Evolutionary conservation across 257 asterid genomes (phyloP).

Genomic region (Solanum rostratum): DNA sequence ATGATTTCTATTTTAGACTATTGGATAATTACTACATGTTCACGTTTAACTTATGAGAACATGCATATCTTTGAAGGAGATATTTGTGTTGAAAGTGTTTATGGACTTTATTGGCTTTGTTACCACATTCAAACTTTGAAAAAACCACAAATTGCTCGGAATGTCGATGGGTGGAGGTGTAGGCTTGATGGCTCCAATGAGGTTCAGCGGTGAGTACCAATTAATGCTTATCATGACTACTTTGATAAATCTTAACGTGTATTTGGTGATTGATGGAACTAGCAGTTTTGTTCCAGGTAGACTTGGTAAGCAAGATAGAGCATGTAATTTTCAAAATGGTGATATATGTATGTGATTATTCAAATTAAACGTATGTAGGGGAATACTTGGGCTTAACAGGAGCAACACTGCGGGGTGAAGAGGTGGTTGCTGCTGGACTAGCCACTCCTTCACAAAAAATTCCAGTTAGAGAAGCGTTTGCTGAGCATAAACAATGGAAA

Average conservation of each 20-base stretch:
- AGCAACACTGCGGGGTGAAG: constrained; percentile 64
- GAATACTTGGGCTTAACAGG: constrained; percentile 81
- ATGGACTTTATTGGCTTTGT: constrained; percentile 91
- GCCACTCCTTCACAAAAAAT: constrained; percentile 44
- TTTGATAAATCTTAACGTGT: no score
- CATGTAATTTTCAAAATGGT: not conserved
- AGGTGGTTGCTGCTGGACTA: constrained; percentile 65
- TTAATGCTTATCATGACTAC: not conserved
- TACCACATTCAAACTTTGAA: constrained; percentile 50
- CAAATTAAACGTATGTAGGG: constrained; percentile 22
- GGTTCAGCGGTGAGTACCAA: constrained; percentile 53
- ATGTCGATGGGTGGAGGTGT: no score
- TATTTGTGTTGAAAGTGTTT: constrained; percentile 60
- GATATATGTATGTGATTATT: not conserved
- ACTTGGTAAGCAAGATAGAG: constrained; percentile 33
- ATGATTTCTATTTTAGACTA: not conserved
- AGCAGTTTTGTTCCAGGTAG: constrained; percentile 68
- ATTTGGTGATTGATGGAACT: not conserved
- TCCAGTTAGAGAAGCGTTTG: not conserved
- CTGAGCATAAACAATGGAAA: not conserved
- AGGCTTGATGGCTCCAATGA: constrained; percentile 32
- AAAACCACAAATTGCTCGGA: no score
- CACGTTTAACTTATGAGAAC: not conserved
- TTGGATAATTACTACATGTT: not conserved
- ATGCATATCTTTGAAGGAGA: constrained; percentile 28